Evolutionary conservation across 768 basidiomycete genomes (phyloP).

Genomic region (Tricholoma terreum): DNA sequence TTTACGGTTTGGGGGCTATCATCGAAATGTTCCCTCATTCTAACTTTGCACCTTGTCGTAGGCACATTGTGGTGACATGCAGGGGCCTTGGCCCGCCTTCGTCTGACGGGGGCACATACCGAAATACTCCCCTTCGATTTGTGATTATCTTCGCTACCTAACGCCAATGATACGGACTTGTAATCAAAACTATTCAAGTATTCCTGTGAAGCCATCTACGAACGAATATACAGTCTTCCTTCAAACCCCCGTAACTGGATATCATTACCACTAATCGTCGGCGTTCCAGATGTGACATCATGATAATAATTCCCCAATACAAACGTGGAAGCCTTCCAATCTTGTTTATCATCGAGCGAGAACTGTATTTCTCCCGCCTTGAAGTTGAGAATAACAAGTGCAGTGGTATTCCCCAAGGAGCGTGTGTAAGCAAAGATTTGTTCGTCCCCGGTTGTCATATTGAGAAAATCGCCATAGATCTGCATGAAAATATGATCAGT

Average conservation of each 20-base stretch:
- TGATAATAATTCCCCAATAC: slow-evolving; percentile 30
- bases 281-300: not conserved
- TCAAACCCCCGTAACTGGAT: slow-evolving; percentile 29
- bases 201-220: not conserved
- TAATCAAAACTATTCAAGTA: not conserved
- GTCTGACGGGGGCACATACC: too few species aligned
- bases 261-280: not conserved
- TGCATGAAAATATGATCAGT: slow-evolving; percentile 17
- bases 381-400: slow-evolving; percentile 52
- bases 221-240: slow-evolving; percentile 29
- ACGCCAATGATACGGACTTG: too few species aligned
- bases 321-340: slow-evolving; percentile 15
- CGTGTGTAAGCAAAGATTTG: slow-evolving; percentile 56
- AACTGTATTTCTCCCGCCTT: slow-evolving; percentile 23
- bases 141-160: not conserved
- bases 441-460: slow-evolving; percentile 44
- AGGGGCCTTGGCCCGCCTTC: slow-evolving; percentile 10
- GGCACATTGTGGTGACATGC: slow-evolving; percentile 7
- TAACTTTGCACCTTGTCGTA: not conserved
- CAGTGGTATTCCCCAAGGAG: slow-evolving; percentile 29
- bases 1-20: slow-evolving; percentile 2
- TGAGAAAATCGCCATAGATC: slow-evolving; percentile 61
- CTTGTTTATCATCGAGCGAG: slow-evolving; percentile 7
- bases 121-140: too few species aligned
- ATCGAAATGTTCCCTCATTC: not conserved